These are phyloP conservation scores for Iris macrosiphon DNA, from an alignment of 106 monocot genomes.

Conservation along the genomic window DNA sequence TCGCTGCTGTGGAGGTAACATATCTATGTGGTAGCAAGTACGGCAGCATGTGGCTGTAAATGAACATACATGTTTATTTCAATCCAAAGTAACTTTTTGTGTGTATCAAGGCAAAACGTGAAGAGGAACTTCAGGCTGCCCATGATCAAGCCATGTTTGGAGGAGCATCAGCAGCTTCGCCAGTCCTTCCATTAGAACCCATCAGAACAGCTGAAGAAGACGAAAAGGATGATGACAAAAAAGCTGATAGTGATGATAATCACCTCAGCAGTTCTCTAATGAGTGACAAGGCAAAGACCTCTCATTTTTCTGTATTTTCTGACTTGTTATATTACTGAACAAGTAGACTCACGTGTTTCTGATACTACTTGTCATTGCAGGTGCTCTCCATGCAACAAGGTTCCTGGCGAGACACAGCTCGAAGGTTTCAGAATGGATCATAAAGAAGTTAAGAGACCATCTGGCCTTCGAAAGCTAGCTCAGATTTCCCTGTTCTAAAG, in stretches of 20 bases:
- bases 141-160: conserved; percentile 99
- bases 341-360: neutral
- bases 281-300: conserved; percentile 53
- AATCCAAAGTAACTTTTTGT: neutral
- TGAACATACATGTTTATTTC: neutral
- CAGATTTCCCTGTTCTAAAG: too few relatives aligned
- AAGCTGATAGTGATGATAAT: conserved; percentile 7
- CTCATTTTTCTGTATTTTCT: neutral
- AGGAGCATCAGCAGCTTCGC: conserved; percentile 26
- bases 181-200: conserved; percentile 16
- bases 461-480: too few relatives aligned
- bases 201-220: neutral
- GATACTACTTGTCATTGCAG: conserved; percentile 16
- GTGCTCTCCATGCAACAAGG: conserved; percentile 63
- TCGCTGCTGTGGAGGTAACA: conserved; percentile 76
- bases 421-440: conserved; percentile 18
- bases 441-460: conserved; percentile 3
- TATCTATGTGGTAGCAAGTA: neutral
- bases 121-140: conserved; percentile 71
- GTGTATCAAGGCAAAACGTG: conserved; percentile 56
- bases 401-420: conserved; percentile 86
- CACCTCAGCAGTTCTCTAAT: conserved; percentile 22
- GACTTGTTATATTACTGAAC: neutral
- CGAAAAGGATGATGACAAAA: conserved; percentile 3
- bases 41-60: neutral